Evolutionary conservation across 768 basidiomycete genomes (phyloP).

Genomic region (Dacryopinax primogenitus): DNA sequence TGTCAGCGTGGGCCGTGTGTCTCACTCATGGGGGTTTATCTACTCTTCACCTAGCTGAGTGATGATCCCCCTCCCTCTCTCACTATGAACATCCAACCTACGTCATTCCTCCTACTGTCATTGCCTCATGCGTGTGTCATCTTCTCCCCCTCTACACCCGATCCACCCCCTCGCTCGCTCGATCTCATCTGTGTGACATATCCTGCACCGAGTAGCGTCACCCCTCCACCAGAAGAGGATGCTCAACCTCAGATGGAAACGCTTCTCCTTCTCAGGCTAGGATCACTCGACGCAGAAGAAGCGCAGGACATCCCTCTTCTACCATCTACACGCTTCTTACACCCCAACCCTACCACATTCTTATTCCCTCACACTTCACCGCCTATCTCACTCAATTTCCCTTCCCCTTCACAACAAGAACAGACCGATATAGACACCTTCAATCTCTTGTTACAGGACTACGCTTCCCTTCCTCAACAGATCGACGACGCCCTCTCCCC

Average conservation of each 20-base stretch:
- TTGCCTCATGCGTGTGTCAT: constrained; percentile 39
- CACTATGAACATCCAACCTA: constrained; percentile 4
- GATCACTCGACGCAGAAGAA: constrained; percentile 22
- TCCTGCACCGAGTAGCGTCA: constrained; percentile 21
- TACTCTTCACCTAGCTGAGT: no score
- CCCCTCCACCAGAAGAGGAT: constrained; percentile 17
- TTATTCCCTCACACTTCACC: constrained; percentile 28
- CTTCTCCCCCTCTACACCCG: constrained; percentile 21
- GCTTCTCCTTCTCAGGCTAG: constrained; percentile 23
- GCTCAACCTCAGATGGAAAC: constrained; percentile 22
- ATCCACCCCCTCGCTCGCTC: constrained; percentile 33
- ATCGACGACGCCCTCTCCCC: constrained; percentile 10
- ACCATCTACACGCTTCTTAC: constrained; percentile 38
- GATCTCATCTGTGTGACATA: constrained; percentile 51
- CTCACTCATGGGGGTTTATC: no score
- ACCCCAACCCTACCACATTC: constrained; percentile 27
- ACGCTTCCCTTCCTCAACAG: constrained; percentile 31
- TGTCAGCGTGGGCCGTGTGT: no score
- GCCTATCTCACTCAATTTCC: constrained; percentile 22
- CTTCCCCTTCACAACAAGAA: constrained; percentile 27
- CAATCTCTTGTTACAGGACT: constrained; percentile 54
- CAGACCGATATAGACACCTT: constrained; percentile 50
- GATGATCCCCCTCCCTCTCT: not conserved
- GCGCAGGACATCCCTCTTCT: constrained; percentile 47
- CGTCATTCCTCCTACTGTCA: constrained; percentile 43